Percentiles rank a stretch among this genome's conserved stretches.
phyloP scores from a whole-genome alignment of 441 rosid genomes.

The Melastoma candidum region DNA sequence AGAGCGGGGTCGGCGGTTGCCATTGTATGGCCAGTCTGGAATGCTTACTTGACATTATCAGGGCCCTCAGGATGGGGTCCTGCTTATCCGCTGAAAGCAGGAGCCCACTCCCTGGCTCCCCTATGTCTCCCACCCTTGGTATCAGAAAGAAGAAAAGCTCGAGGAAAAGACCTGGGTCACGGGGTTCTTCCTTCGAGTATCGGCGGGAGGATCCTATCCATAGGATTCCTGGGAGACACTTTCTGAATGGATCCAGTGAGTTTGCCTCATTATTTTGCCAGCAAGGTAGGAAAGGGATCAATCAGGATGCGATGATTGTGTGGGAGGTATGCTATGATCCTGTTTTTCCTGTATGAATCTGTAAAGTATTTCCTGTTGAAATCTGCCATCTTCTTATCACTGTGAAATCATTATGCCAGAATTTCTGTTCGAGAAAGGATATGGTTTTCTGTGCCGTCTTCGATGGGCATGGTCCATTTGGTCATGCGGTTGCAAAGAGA shows the following conservation, averaged over 20 bases:
- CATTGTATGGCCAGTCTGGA: constrained; percentile 84
- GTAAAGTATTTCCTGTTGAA: too few species aligned
- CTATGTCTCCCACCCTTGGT: constrained; percentile 57
- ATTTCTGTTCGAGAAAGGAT: too few species aligned
- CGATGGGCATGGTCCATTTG: too few species aligned
- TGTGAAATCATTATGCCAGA: too few species aligned
- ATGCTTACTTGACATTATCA: constrained; percentile 78
- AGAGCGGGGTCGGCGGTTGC: constrained; percentile 33
- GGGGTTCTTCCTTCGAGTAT: constrained; percentile 62
- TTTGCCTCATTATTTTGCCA: constrained; percentile 79
- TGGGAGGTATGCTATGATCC: constrained; percentile 77
- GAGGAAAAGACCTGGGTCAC: constrained; percentile 50
- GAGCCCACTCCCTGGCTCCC: constrained; percentile 84
- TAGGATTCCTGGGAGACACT: constrained; percentile 72
- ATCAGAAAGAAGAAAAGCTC: constrained; percentile 67
- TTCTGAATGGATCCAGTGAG: constrained; percentile 71
- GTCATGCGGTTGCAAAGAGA: too few species aligned
- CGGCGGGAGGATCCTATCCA: constrained; percentile 60
- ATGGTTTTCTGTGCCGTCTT: too few species aligned
- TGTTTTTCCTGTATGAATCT: neutral
- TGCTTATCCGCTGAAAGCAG: constrained; percentile 89
- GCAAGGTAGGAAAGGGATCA: constrained; percentile 95
- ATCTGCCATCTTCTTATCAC: too few species aligned
- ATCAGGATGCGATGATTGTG: constrained; percentile 97
- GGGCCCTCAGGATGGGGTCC: constrained; percentile 99